Base-by-base conservation (phyloP, 192 early-diverging fungal genomes). In the Allomyces javanicus region DNA sequence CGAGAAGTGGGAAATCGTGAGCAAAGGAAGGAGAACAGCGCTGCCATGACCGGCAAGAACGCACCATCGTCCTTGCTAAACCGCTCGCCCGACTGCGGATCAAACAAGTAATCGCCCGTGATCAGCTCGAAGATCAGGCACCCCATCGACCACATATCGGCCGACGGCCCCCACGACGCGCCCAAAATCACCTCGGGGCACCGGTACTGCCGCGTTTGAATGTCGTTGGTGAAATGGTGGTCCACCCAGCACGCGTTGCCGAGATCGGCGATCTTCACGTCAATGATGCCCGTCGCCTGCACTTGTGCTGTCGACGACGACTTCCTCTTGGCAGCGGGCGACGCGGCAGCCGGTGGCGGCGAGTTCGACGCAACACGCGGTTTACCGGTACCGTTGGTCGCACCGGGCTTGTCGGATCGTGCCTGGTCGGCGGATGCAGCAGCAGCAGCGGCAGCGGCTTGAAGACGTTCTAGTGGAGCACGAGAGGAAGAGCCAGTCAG, bases 151-250 rank as follows among this genome's bases (percentile, higher is more conserved):
- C 95, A 97, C 25, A 94, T 83, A 72, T 97, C 95, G 7, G 92
- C 86, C 27, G 83, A 85, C 9, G 85, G 67, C 43, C 90, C 87
- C 86, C 94, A 97, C 44, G 81, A 77, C 24, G 86, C 78, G 3
- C 95, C 95, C 22, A 96, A 75, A 65, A 96, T 93, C 2, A 93
- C 95, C 71, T 97, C 95, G 25, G 95, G 95, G 10, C 86, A 89
- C 65, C 95, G 85, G 71, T 97, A 97, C 73, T 97, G 92, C 64
- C 95, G 86, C 45, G 95, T 97, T 77, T 97, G 95, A 67, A 97
- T 96, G 71, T 94, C 91, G 45, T 89, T 86, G 0, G 93, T 93
- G 69, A 94, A 96, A 72, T 97, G 92, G 73, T 94, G 87, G 72
- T 94, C 78, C 1, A 86, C 83, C 95, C 95, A 97, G 67, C 92